Evolutionary conservation across 441 rosid species (phyloP).

Genomic region (Raphanus hybrid): DNA sequence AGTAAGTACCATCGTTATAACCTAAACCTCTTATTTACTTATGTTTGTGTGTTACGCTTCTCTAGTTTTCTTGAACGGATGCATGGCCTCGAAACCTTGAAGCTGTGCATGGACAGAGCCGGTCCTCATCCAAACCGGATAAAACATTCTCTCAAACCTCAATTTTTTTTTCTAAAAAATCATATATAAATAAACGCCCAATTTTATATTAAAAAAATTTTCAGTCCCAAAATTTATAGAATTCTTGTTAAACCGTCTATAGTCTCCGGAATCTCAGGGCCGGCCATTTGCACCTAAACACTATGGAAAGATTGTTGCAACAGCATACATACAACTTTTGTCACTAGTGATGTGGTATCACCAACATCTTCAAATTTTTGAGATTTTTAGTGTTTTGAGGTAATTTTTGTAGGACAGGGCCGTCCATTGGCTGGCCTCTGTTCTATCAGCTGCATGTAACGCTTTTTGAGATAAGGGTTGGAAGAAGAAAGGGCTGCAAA

Average conservation of each 20-base stretch:
- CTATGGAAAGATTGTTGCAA: background rate
- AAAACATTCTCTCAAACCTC: too few relatives aligned
- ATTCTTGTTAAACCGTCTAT: too few relatives aligned
- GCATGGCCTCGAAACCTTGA: background rate
- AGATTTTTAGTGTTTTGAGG: background rate
- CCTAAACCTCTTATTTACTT: background rate
- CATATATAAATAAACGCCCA: too few relatives aligned
- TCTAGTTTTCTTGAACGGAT: background rate
- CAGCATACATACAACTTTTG: background rate
- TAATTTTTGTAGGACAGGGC: background rate
- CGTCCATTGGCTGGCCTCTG: background rate
- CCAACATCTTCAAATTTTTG: background rate
- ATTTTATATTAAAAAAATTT: too few relatives aligned
- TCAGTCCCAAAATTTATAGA: too few relatives aligned
- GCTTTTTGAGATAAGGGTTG: background rate
- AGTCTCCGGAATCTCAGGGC: too few relatives aligned
- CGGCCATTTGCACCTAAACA: background rate
- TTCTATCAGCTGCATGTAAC: constrained; percentile 3
- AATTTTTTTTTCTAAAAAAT: too few relatives aligned
- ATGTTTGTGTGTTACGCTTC: background rate
- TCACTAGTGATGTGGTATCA: background rate
- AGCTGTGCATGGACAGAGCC: background rate
- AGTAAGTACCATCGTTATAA: background rate
- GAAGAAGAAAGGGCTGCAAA: background rate
- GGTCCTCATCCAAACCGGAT: too few relatives aligned